Base-by-base conservation (phyloP, 495 filamentous ascomycete genomes). In the Penicillium alfredii region DNA sequence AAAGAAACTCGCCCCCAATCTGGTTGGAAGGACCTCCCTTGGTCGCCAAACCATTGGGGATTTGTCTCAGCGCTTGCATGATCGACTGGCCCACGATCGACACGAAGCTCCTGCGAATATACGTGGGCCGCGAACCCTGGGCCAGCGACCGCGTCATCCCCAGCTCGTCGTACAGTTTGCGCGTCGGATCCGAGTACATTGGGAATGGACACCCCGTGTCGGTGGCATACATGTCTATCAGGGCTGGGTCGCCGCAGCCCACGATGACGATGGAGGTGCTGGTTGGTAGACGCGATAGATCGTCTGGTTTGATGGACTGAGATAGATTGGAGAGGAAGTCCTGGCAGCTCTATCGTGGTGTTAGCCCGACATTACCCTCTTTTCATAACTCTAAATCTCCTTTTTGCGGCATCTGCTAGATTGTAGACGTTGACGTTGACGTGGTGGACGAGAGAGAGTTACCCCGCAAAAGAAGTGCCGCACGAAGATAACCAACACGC, bases 401-500 rank as follows among this genome's bases (percentile, higher is more conserved):
- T n/a, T n/a, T n/a, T n/a, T n/a, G n/a, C n/a, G n/a, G n/a, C n/a
- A n/a, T n/a, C n/a, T n/a, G n/a, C n/a, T n/a, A n/a, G n/a, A n/a
- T n/a, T n/a, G n/a, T n/a, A n/a, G n/a, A n/a, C n/a, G n/a, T n/a
- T n/a, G n/a, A n/a, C n/a, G n/a, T n/a, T n/a, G n/a, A n/a, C n/a
- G n/a, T n/a, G 23, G 11, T 25, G 11, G 23, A 25, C 11, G 11
- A 23, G 3, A 25, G 5, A 4, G 2, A 40, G 68, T 63, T 69
- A 85, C 85, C 2, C 87, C 85, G 49, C 88, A 94, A 69, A 85
- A 90, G 65, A 94, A 94, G 60, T 94, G 87, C 14, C 88, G 73
- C 29, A 94, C 73, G 49, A 94, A 94, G 33, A 93, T 77, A 11
- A 93, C 55, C 18, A 92, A 64, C 1, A 86, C 79, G 5, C 80